Conservation (phyloP, 345 rosid genomes). For the Kandelia obovata region DNA sequence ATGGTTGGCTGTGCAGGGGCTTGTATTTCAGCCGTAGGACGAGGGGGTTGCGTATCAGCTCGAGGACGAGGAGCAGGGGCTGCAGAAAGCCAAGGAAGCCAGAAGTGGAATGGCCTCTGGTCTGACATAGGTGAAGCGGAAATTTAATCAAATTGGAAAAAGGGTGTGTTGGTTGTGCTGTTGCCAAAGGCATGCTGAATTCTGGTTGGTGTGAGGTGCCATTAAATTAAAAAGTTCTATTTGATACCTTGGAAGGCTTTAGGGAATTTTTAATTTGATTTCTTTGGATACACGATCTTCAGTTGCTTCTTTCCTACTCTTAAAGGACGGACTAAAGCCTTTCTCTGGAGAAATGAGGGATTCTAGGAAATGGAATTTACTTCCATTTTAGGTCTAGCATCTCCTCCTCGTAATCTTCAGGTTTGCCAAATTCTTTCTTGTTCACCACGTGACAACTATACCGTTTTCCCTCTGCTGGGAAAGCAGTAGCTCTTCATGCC, state of each 20-base stretch:
- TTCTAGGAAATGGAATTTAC: conserved; percentile 25
- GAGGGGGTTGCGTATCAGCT: conserved; percentile 17
- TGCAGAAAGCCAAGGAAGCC: conserved; percentile 56
- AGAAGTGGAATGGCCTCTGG: conserved; percentile 46
- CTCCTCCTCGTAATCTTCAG: conserved; percentile 12
- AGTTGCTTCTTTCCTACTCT: conserved; percentile 22
- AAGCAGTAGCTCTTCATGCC: neutral
- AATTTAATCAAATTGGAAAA: neutral
- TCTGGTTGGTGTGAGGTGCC: neutral
- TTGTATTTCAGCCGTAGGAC: conserved; percentile 21
- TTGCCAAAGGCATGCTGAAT: neutral
- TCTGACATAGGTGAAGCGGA: conserved; percentile 28
- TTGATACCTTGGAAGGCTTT: conserved; percentile 31
- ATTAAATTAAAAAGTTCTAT: conserved; percentile 17
- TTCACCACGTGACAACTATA: neutral
- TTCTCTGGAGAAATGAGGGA: conserved; percentile 10
- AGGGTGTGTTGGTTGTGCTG: neutral
- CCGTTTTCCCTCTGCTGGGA: neutral
- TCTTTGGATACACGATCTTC: conserved; percentile 18
- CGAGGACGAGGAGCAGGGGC: conserved; percentile 13
- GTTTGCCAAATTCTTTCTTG: neutral
- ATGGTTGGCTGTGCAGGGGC: conserved; percentile 30
- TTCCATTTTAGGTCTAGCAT: conserved; percentile 36
- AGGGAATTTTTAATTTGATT: neutral
- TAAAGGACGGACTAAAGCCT: conserved; percentile 13